Conservation (phyloP, 2,329 filamentous ascomycete genomes). For the Bipolaris sorokiniana region DNA sequence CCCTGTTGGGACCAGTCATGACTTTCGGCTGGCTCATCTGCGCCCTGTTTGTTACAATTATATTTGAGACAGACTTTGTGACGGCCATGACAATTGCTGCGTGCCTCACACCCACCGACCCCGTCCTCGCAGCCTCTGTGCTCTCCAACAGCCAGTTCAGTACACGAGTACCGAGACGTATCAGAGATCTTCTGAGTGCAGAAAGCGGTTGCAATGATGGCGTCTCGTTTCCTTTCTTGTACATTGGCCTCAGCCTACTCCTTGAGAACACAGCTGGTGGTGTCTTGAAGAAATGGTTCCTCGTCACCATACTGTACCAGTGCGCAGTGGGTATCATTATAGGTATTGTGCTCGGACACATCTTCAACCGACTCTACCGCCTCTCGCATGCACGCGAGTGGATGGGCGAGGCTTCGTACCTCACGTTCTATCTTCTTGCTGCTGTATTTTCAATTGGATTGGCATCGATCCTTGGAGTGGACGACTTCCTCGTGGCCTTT, state of each 20-base stretch:
- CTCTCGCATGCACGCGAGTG: slow-evolving; percentile 55
- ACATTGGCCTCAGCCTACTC: slow-evolving; percentile 57
- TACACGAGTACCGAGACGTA: slow-evolving; percentile 57
- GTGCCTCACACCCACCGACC: slow-evolving; percentile 64
- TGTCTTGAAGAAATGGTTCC: slow-evolving; percentile 59
- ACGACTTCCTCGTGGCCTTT: slow-evolving; percentile 64
- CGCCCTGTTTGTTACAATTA: slow-evolving; percentile 53
- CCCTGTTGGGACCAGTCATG: slow-evolving; percentile 61
- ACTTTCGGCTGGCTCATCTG: slow-evolving; percentile 57
- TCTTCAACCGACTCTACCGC: slow-evolving; percentile 57
- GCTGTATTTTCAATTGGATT: slow-evolving; percentile 60
- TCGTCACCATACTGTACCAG: slow-evolving; percentile 63
- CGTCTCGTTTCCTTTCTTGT: slow-evolving; percentile 63
- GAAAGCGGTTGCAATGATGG: slow-evolving; percentile 65
- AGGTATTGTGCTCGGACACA: slow-evolving; percentile 56
- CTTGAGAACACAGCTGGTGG: slow-evolving; percentile 47
- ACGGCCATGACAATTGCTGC: slow-evolving; percentile 60
- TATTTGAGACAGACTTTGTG: slow-evolving; percentile 55
- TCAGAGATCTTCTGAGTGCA: slow-evolving; percentile 59
- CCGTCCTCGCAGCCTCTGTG: slow-evolving; percentile 61
- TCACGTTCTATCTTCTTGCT: slow-evolving; percentile 63
- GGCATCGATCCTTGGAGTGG: slow-evolving; percentile 58
- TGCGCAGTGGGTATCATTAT: slow-evolving; percentile 57
- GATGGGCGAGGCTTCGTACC: slow-evolving; percentile 58
- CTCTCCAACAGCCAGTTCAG: slow-evolving; percentile 61